Percentiles rank a stretch among this genome's conserved stretches.
phyloP scores from a whole-genome alignment of 2,329 filamentous ascomycete species.

The Arthrinium puccinioides region DNA sequence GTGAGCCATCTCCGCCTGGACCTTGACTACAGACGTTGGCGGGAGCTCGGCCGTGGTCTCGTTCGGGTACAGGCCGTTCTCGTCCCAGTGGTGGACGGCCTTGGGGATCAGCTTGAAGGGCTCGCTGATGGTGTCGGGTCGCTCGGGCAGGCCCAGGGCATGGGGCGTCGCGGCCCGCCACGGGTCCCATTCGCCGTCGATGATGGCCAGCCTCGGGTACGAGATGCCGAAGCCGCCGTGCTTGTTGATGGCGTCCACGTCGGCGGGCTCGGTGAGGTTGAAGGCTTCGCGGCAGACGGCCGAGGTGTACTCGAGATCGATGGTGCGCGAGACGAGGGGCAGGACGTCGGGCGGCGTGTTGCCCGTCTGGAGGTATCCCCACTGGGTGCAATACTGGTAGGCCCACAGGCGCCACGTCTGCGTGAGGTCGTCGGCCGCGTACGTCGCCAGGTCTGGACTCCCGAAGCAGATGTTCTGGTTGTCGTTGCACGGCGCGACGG shows the following conservation, averaged over 20 bases:
- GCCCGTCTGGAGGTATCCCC: constrained; percentile 74
- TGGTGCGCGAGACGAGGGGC: constrained; percentile 64
- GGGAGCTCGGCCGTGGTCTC: constrained; percentile 52
- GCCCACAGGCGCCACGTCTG: constrained; percentile 40
- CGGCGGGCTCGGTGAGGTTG: constrained; percentile 57
- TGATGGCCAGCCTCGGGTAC: constrained; percentile 67
- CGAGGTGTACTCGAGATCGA: constrained; percentile 56
- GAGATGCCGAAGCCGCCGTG: constrained; percentile 67
- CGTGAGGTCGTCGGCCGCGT: constrained; percentile 25
- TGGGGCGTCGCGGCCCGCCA: constrained; percentile 72
- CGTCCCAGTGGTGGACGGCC: constrained; percentile 77
- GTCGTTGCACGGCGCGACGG: constrained; percentile 14
- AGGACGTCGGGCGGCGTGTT: constrained; percentile 56
- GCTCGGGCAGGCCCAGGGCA: constrained; percentile 48
- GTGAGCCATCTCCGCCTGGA: constrained; percentile 49
- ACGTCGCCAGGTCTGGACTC: constrained; percentile 21
- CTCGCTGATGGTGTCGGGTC: constrained; percentile 54
- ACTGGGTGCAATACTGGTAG: constrained; percentile 50
- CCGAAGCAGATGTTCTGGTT: constrained; percentile 30
- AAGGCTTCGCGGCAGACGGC: constrained; percentile 60
- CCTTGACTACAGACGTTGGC: constrained; percentile 48
- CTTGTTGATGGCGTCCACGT: constrained; percentile 64
- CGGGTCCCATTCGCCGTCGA: constrained; percentile 73
- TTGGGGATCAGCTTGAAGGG: constrained; percentile 65
- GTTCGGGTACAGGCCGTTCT: constrained; percentile 57